Evolutionary conservation across 306 rosid species (phyloP).

Genomic region (Begonia peltatifolia): DNA sequence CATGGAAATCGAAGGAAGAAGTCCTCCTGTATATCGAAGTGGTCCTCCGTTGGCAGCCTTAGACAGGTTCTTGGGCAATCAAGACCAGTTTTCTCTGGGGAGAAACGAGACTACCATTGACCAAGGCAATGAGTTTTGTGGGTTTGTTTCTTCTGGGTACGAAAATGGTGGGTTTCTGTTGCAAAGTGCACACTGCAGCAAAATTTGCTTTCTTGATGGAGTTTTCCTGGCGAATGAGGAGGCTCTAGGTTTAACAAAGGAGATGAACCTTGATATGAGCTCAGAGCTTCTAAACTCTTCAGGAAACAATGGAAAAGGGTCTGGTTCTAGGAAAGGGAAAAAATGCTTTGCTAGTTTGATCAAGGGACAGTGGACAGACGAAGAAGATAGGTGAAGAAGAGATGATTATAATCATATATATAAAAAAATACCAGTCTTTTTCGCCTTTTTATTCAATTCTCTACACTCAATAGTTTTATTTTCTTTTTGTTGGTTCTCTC

Average conservation of each 20-base stretch:
- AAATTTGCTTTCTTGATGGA: neutral
- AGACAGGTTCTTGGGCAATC: constrained; percentile 46
- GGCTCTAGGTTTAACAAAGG: neutral
- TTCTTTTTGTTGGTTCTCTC: neutral
- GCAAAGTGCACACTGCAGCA: no score
- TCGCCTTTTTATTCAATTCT: neutral
- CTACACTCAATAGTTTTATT: neutral
- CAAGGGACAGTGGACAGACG: constrained; percentile 85
- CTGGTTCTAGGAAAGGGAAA: constrained; percentile 25
- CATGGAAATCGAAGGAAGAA: neutral
- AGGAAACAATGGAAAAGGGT: constrained; percentile 10
- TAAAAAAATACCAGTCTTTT: neutral
- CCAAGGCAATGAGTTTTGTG: no score
- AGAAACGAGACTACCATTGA: neutral
- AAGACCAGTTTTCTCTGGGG: constrained; percentile 7
- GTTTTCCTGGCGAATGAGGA: neutral
- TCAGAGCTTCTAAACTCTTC: constrained; percentile 8
- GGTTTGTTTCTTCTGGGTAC: no score
- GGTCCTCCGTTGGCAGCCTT: constrained; percentile 56
- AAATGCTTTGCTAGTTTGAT: constrained; percentile 22
- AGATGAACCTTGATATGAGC: constrained; percentile 7
- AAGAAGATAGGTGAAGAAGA: constrained; percentile 61
- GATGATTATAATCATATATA: neutral
- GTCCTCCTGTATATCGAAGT: constrained; percentile 3
- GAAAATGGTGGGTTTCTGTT: no score